A percentile compares a stretch with the other conserved stretches of the same genome.
Evolutionary conservation across 2,329 filamentous ascomycete genomes (phyloP).

Genomic region (Peltaster fructicola): DNA sequence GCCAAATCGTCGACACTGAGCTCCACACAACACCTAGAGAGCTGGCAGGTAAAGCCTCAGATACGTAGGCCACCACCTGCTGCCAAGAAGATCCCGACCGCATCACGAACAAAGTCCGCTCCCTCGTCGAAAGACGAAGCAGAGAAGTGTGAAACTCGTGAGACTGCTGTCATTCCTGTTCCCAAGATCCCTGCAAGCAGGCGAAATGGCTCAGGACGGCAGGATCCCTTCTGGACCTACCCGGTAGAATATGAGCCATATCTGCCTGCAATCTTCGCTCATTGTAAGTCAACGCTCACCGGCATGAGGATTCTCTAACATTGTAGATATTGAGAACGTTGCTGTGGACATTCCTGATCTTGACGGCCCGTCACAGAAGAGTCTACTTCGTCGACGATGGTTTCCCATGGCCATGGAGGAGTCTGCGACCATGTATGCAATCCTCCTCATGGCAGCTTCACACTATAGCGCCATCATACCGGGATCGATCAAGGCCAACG

Average conservation of each 20-base stretch:
- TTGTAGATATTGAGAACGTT: constrained; percentile 16
- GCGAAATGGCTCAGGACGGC: constrained; percentile 2
- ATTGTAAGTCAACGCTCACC: too few relatives aligned
- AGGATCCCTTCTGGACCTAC: constrained; percentile 8
- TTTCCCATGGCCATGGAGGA: constrained; percentile 24
- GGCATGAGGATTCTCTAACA: too few relatives aligned
- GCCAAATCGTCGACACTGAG: constrained; percentile 5
- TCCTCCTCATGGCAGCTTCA: constrained; percentile 23
- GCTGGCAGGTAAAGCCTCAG: constrained; percentile 9
- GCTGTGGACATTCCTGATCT: constrained; percentile 26
- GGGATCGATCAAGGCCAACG: constrained; percentile 8
- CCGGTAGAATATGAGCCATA: constrained; percentile 8
- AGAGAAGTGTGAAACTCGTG: not conserved
- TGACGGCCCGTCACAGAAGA: constrained; percentile 18
- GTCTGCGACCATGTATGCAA: constrained; percentile 22
- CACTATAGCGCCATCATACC: constrained; percentile 19
- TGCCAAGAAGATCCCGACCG: not conserved
- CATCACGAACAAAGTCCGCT: not conserved
- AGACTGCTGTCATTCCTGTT: constrained; percentile 1
- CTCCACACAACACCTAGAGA: constrained; percentile 6
- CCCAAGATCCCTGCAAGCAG: constrained; percentile 1
- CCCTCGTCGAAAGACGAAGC: not conserved
- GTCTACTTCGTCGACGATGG: constrained; percentile 21
- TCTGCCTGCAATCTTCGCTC: constrained; percentile 7
- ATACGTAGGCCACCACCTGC: constrained; percentile 3